These are phyloP conservation scores for Boletus rufocinnamomeus DNA, from an alignment of 768 basidiomycete species.

Conservation along the genomic window DNA sequence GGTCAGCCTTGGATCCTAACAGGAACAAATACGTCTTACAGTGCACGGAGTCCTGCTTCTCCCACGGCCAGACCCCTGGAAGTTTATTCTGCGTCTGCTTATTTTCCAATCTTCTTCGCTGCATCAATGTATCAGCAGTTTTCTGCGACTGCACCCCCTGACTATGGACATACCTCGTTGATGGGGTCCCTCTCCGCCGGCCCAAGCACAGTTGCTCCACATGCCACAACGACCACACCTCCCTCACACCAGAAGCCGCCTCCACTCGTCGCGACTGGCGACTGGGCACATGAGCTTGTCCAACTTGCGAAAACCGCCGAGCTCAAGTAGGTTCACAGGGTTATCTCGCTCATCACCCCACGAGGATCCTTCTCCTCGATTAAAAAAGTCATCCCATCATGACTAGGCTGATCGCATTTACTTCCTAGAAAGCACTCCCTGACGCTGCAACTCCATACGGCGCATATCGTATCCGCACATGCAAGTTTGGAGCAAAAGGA, in stretches of 20 bases:
- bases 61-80: conserved; percentile 33
- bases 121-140: conserved; percentile 40
- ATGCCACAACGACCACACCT: conserved; percentile 31
- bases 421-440: conserved; percentile 73
- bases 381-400: background rate
- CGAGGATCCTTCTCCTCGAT: conserved; percentile 2
- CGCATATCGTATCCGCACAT: conserved; percentile 84
- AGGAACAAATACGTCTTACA: conserved; percentile 25
- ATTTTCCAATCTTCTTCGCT: conserved; percentile 27
- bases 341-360: background rate
- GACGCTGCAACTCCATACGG: conserved; percentile 82
- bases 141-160: conserved; percentile 34
- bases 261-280: conserved; percentile 76
- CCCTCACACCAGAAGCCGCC: conserved; percentile 30
- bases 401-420: conserved; percentile 14
- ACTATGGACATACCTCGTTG: conserved; percentile 36
- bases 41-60: conserved; percentile 31
- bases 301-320: conserved; percentile 87
- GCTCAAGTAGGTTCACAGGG: conserved; percentile 64
- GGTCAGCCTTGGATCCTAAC: conserved; percentile 29
- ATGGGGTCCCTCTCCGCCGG: conserved; percentile 37
- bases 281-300: conserved; percentile 86
- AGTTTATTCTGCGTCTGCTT: conserved; percentile 23
- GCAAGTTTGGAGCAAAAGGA: conserved; percentile 76
- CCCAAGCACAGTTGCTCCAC: conserved; percentile 36